Conservation (phyloP, 108 stramenopile genomes). For the Skeletonema costatum region DNA sequence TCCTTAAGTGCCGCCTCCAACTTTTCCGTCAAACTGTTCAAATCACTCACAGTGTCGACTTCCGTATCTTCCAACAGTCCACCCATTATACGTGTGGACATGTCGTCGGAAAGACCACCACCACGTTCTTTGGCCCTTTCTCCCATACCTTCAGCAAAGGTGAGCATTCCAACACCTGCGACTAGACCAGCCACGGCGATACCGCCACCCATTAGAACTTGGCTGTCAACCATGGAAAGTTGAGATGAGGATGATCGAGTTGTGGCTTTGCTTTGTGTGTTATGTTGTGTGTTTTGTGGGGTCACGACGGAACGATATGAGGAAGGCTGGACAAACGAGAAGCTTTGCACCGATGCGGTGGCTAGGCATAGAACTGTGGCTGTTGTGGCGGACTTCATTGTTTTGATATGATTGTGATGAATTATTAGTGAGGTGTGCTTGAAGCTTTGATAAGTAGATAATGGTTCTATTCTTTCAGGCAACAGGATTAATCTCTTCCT, state of each 20-base stretch:
- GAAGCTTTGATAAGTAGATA: neutral
- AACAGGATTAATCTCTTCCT: neutral
- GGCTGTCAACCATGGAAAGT: slow-evolving; percentile 40
- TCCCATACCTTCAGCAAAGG: slow-evolving; percentile 81
- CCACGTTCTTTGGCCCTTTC: slow-evolving; percentile 82
- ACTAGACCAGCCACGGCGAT: slow-evolving; percentile 73
- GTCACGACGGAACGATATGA: neutral
- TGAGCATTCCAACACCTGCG: slow-evolving; percentile 74
- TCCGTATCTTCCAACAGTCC: slow-evolving; percentile 87
- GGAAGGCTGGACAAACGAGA: slow-evolving; percentile 2
- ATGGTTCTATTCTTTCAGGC: too few species aligned
- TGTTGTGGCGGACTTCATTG: neutral
- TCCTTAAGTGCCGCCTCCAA: slow-evolving; percentile 82
- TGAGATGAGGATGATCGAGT: slow-evolving; percentile 12
- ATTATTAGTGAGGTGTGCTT: too few species aligned
- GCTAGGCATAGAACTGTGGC: neutral
- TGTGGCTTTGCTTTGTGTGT: neutral
- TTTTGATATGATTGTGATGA: neutral
- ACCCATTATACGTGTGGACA: slow-evolving; percentile 74
- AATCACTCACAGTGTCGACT: slow-evolving; percentile 74
- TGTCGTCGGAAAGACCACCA: slow-evolving; percentile 72
- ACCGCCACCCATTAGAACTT: slow-evolving; percentile 62
- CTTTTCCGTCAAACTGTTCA: slow-evolving; percentile 75
- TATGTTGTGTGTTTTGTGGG: neutral
- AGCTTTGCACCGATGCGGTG: slow-evolving; percentile 2